These are phyloP conservation scores for Aspergillus sp. DNA, from an alignment of 2,329 filamentous ascomycete genomes.

Conservation along the genomic window DNA sequence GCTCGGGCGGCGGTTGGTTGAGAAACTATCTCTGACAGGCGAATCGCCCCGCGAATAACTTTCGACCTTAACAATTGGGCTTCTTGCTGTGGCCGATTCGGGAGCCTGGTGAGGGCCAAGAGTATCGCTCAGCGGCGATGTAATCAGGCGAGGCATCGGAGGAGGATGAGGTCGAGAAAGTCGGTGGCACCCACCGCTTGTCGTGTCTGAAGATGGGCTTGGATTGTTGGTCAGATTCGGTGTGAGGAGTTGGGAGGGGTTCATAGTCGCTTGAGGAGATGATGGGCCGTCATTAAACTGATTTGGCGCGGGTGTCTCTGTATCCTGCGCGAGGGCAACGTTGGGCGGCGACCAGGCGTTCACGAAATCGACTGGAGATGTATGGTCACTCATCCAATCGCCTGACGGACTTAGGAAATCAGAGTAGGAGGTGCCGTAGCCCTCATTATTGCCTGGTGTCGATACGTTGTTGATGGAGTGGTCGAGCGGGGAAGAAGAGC, in stretches of 20 bases:
- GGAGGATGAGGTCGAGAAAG: slow-evolving; percentile 18
- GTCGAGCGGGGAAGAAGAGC: slow-evolving; percentile 15
- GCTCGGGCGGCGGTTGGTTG: slow-evolving; percentile 27
- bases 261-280: slow-evolving; percentile 18
- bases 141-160: slow-evolving; percentile 26
- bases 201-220: slow-evolving; percentile 28
- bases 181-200: slow-evolving; percentile 10
- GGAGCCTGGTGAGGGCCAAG: slow-evolving; percentile 20
- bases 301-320: not conserved
- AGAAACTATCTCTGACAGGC: slow-evolving; percentile 33
- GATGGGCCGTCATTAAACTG: slow-evolving; percentile 7
- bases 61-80: slow-evolving; percentile 48
- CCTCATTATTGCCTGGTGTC: slow-evolving; percentile 12
- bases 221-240: slow-evolving; percentile 32
- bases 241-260: slow-evolving; percentile 33
- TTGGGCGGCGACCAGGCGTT: slow-evolving; percentile 18
- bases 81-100: slow-evolving; percentile 32
- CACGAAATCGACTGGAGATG: slow-evolving; percentile 25
- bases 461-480: slow-evolving; percentile 9
- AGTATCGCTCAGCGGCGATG: slow-evolving; percentile 25
- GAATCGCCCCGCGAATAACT: slow-evolving; percentile 46
- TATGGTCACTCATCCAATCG: slow-evolving; percentile 28
- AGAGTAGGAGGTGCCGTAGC: slow-evolving; percentile 21
- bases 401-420: slow-evolving; percentile 34
- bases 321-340: slow-evolving; percentile 2